Evolutionary conservation across 2,329 filamentous ascomycete species (phyloP).

Genomic region (Monosporascus sp.): DNA sequence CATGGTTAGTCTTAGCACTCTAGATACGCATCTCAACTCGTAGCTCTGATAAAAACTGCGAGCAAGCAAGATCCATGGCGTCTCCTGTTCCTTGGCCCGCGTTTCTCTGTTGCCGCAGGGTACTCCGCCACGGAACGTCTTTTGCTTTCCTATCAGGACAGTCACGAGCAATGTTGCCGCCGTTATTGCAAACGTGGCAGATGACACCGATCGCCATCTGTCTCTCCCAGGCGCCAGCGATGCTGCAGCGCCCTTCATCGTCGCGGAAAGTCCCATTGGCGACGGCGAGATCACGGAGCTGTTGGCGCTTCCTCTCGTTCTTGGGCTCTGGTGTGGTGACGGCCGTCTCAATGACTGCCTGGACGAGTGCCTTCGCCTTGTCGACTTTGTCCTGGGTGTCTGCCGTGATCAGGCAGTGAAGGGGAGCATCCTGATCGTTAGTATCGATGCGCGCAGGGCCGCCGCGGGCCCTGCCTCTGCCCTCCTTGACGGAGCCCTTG

Average conservation of each 20-base stretch:
- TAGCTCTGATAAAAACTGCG: constrained; percentile 6
- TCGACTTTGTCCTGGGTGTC: constrained; percentile 74
- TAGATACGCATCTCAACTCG: too few relatives aligned
- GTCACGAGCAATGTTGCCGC: constrained; percentile 1
- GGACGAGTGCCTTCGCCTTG: constrained; percentile 70
- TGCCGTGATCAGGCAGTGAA: constrained; percentile 77
- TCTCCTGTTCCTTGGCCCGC: neutral
- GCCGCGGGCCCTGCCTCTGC: constrained; percentile 42
- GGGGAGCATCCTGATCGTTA: constrained; percentile 72
- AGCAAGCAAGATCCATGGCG: neutral
- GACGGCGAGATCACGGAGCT: constrained; percentile 72
- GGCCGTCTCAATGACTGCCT: constrained; percentile 74
- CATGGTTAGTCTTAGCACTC: too few relatives aligned
- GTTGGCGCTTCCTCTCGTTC: constrained; percentile 74
- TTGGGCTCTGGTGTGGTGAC: constrained; percentile 73
- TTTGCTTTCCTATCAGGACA: neutral
- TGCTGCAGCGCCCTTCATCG: constrained; percentile 46
- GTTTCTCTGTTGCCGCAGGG: neutral
- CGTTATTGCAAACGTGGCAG: neutral
- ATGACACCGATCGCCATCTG: neutral
- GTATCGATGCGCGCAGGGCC: too few relatives aligned
- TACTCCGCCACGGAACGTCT: neutral
- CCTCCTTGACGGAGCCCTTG: constrained; percentile 79
- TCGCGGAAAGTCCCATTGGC: constrained; percentile 78
- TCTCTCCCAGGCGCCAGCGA: neutral